phyloP scores from a whole-genome alignment of 2,329 filamentous ascomycete genomes.

The Alternaria incomplexa region DNA sequence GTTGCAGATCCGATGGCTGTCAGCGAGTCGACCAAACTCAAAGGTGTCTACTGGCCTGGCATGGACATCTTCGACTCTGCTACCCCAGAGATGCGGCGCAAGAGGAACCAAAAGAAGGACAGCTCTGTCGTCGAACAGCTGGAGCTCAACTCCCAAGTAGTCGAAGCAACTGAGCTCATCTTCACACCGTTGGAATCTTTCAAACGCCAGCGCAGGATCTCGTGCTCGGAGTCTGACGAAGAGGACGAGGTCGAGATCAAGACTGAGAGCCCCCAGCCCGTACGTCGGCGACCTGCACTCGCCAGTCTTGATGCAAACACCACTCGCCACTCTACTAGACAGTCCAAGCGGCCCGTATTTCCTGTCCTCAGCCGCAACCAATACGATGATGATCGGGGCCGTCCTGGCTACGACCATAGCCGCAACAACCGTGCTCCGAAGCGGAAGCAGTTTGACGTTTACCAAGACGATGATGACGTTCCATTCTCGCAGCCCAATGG shows the following conservation, averaged over 20 bases:
- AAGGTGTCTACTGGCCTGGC: conserved; percentile 76
- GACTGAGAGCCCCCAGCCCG: conserved; percentile 40
- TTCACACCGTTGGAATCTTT: conserved; percentile 57
- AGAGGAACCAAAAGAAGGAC: conserved; percentile 79
- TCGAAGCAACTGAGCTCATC: conserved; percentile 70
- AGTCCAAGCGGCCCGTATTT: conserved; percentile 27
- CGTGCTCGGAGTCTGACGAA: conserved; percentile 51
- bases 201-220: conserved; percentile 53
- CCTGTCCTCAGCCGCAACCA: conserved; percentile 26
- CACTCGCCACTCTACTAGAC: conserved; percentile 38
- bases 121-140: conserved; percentile 72
- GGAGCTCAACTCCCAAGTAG: conserved; percentile 66
- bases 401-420: conserved; percentile 41
- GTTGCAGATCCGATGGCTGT: conserved; percentile 33
- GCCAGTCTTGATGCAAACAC: conserved; percentile 41
- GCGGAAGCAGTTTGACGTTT: conserved; percentile 51
- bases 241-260: conserved; percentile 48
- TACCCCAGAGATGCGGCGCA: conserved; percentile 73
- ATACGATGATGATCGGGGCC: conserved; percentile 39
- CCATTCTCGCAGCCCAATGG: conserved; percentile 40
- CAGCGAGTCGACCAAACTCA: conserved; percentile 61
- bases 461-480: conserved; percentile 45
- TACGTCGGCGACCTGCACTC: conserved; percentile 36
- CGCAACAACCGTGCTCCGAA: conserved; percentile 35
- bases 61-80: conserved; percentile 85